Percentiles rank a stretch among this genome's conserved stretches.
Evolutionary conservation across 495 filamentous ascomycete species (phyloP).

Genomic region (Lasiosphaeria ovina): DNA sequence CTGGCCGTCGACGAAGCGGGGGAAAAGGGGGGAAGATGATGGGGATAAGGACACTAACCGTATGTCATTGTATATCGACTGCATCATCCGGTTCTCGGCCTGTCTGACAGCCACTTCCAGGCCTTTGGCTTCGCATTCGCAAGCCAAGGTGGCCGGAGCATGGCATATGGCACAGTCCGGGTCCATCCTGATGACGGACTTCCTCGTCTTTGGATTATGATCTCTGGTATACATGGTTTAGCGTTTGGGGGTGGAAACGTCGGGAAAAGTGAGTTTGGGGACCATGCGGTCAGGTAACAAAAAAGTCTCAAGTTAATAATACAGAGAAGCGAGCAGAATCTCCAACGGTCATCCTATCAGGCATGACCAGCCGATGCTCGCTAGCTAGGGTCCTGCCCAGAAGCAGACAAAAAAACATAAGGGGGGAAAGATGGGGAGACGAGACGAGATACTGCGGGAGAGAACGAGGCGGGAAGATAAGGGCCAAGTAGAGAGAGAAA

Average conservation of each 20-base stretch:
- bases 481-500: conserved; percentile 26
- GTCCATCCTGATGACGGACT: conserved; percentile 58
- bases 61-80: conserved; percentile 60
- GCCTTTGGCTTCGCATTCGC: conserved; percentile 68
- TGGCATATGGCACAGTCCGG: conserved; percentile 72
- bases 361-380: conserved; percentile 23
- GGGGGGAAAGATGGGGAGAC: conserved; percentile 9
- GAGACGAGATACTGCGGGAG: conserved; percentile 5
- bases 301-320: conserved; percentile 26
- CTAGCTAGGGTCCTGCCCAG: conserved; percentile 30
- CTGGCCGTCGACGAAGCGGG: background rate
- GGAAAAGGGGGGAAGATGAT: conserved; percentile 7
- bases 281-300: conserved; percentile 21
- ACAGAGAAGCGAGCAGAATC: conserved; percentile 29
- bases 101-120: conserved; percentile 64
- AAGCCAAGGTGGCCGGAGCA: conserved; percentile 58
- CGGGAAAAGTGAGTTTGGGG: conserved; percentile 24
- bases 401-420: conserved; percentile 10
- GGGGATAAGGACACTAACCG: conserved; percentile 42
- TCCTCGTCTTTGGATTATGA: conserved; percentile 38
- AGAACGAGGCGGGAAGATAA: conserved; percentile 13
- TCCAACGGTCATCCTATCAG: conserved; percentile 28
- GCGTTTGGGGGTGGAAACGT: conserved; percentile 35
- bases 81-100: conserved; percentile 63
- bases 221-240: conserved; percentile 54